A percentile compares a stretch with the other conserved stretches of the same genome.
Conservation (phyloP, 768 basidiomycete species). For the Gloeophyllum trabeum region DNA sequence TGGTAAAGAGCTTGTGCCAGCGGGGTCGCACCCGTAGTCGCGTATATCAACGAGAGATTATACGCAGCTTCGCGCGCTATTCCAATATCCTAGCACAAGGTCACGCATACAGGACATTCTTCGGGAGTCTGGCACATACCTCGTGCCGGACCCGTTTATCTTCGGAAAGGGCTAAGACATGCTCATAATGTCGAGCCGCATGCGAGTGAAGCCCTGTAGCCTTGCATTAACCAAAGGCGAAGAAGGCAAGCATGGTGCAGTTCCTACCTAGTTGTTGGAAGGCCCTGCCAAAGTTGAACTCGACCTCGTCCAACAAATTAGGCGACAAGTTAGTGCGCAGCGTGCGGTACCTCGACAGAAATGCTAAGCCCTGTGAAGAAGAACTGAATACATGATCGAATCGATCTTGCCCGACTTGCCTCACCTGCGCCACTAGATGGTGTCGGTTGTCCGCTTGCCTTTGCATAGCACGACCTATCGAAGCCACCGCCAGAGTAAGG, state of each 20-base stretch:
- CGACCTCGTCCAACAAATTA: conserved; percentile 57
- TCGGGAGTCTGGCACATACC: too few species aligned
- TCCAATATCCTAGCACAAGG: conserved; percentile 28
- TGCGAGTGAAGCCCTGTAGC: conserved; percentile 63
- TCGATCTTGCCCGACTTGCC: neutral
- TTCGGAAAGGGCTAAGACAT: conserved; percentile 55
- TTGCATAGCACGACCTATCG: conserved; percentile 85
- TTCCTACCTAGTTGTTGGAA: conserved; percentile 85
- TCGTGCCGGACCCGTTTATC: conserved; percentile 23
- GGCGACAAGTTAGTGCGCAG: conserved; percentile 31
- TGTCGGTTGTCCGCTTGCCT: conserved; percentile 91
- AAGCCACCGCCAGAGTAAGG: conserved; percentile 72
- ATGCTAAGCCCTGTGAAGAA: conserved; percentile 60
- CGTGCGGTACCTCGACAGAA: conserved; percentile 72
- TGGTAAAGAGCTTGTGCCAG: conserved; percentile 62
- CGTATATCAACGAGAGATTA: conserved; percentile 77
- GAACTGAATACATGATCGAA: neutral
- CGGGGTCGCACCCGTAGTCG: conserved; percentile 62
- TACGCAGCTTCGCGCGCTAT: conserved; percentile 76
- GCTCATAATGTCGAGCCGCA: conserved; percentile 79
- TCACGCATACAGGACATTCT: neutral
- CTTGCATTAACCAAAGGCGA: neutral
- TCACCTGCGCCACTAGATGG: conserved; percentile 70
- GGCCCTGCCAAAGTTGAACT: conserved; percentile 85
- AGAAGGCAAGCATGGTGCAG: neutral